Evolutionary conservation across 352 stramenopile genomes (phyloP), one percentile per base, ranked within the genome.

Genomic region (Phytopythium aichiense): DNA sequence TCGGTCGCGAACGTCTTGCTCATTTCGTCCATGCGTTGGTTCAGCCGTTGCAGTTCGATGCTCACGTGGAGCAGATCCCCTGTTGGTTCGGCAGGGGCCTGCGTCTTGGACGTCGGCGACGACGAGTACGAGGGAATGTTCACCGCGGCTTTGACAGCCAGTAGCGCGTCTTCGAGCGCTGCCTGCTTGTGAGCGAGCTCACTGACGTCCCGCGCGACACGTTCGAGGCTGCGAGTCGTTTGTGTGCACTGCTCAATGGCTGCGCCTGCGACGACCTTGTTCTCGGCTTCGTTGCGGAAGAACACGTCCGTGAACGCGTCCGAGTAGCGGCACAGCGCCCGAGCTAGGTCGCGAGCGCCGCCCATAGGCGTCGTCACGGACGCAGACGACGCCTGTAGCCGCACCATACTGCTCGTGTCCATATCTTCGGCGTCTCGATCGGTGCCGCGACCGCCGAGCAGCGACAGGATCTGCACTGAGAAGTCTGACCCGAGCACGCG

Each of bases 401-500:
- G 53, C 22, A 58, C 20, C 0, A 58, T 25, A 23, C 33, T 31
- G 22, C 18, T 49, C 20, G 53, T 9, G 33, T 58, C 53, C 33
- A 49, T 33, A n/a, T 58, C 53, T 38, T 59, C 25, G 70, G 64
- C 52, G 77, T 81, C 49, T 85, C 71, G 68, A 59, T 85, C 73
- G 13, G 65, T 64, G 18, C 45, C 73, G 8, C 62, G 65, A 31
- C 66, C 67, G 6, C 71, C 69, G 60, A 92, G 68, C 51, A 79
- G 62, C 0, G 64, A 61, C 15, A 92, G 59, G 42, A 90, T 78
- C 35, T 90, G 80, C 54, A 87, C 80, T 1, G 82, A 86, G 45
- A 89, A 87, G 42, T 92, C 82, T 0, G 82, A 90, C 1, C 69
- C 73, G 2, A 94, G 62, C 0, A 89, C 65, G 1, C 72, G 75